Evolutionary conservation across 2,329 filamentous ascomycete species (phyloP).

Genomic region (Curvularia lunata): DNA sequence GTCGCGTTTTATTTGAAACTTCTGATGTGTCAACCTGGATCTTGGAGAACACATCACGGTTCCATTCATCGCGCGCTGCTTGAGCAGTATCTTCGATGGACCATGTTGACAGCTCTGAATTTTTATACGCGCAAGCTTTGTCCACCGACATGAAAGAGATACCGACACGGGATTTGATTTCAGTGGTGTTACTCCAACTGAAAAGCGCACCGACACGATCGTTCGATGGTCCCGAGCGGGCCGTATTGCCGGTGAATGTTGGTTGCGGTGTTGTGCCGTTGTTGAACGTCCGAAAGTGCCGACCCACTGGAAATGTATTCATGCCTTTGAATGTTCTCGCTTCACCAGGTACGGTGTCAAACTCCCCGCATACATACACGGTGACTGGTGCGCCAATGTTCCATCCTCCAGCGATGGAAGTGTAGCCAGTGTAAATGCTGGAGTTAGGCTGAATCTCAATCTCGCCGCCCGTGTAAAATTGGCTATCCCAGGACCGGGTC

Average conservation of each 20-base stretch:
- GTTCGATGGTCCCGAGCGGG: slow-evolving; percentile 40
- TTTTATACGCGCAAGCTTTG: slow-evolving; percentile 58
- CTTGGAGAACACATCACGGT: slow-evolving; percentile 63
- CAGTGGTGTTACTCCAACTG: slow-evolving; percentile 50
- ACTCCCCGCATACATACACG: slow-evolving; percentile 47
- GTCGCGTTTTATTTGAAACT: slow-evolving; percentile 39
- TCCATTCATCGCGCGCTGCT: slow-evolving; percentile 55
- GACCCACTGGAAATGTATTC: slow-evolving; percentile 48
- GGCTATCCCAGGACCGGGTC: slow-evolving; percentile 45
- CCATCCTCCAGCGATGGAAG: slow-evolving; percentile 48
- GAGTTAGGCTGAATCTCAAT: slow-evolving; percentile 43
- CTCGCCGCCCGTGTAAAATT: slow-evolving; percentile 47
- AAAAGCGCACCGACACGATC: slow-evolving; percentile 61
- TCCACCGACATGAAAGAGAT: slow-evolving; percentile 55
- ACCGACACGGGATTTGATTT: slow-evolving; percentile 59
- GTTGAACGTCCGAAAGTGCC: slow-evolving; percentile 42
- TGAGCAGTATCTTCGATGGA: slow-evolving; percentile 51
- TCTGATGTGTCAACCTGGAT: slow-evolving; percentile 50
- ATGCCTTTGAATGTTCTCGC: slow-evolving; percentile 42
- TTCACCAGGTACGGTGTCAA: slow-evolving; percentile 32
- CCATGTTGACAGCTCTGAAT: slow-evolving; percentile 54
- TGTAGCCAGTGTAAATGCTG: slow-evolving; percentile 42
- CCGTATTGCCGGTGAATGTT: slow-evolving; percentile 34
- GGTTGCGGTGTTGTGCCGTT: slow-evolving; percentile 41
- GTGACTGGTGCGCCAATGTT: slow-evolving; percentile 46